These are phyloP conservation scores for Candida ortonii DNA, from an alignment of 805 yeast species.

Conservation along the genomic window DNA sequence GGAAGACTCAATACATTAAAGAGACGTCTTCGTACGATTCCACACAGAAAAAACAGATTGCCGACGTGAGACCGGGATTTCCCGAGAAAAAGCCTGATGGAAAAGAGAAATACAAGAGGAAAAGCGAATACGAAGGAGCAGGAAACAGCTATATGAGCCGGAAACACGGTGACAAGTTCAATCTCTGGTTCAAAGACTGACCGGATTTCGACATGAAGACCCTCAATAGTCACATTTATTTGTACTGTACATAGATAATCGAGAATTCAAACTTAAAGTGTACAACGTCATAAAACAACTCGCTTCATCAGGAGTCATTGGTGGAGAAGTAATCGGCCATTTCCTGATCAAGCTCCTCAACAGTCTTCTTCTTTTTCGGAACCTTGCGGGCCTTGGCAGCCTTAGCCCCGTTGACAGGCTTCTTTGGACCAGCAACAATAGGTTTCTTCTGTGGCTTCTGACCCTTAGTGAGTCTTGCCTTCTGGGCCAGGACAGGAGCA, in stretches of 20 bases:
- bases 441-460: slow-evolving; percentile 13
- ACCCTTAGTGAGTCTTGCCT: slow-evolving; percentile 11
- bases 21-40: slow-evolving; percentile 35
- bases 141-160: slow-evolving; percentile 56
- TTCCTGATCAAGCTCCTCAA: slow-evolving; percentile 94
- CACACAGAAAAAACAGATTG: slow-evolving; percentile 23
- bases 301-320: slow-evolving; percentile 29
- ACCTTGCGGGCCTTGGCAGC: slow-evolving; percentile 25
- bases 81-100: slow-evolving; percentile 29
- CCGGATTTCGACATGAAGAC: too few relatives aligned
- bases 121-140: slow-evolving; percentile 66
- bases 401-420: slow-evolving; percentile 46
- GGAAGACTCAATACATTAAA: slow-evolving; percentile 33
- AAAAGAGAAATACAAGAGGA: slow-evolving; percentile 43
- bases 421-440: slow-evolving; percentile 26
- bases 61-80: slow-evolving; percentile 34
- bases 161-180: slow-evolving; percentile 36
- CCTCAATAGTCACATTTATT: too few relatives aligned
- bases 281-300: too few relatives aligned
- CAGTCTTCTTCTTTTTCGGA: slow-evolving; percentile 58
- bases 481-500: slow-evolving; percentile 10
- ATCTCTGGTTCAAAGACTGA: slow-evolving; percentile 18
- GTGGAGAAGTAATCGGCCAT: slow-evolving; percentile 92
- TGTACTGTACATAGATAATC: too few relatives aligned
- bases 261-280: too few relatives aligned